Base-by-base conservation (phyloP, 2,329 filamentous ascomycete species). In the Hymenoscyphus linearis region DNA sequence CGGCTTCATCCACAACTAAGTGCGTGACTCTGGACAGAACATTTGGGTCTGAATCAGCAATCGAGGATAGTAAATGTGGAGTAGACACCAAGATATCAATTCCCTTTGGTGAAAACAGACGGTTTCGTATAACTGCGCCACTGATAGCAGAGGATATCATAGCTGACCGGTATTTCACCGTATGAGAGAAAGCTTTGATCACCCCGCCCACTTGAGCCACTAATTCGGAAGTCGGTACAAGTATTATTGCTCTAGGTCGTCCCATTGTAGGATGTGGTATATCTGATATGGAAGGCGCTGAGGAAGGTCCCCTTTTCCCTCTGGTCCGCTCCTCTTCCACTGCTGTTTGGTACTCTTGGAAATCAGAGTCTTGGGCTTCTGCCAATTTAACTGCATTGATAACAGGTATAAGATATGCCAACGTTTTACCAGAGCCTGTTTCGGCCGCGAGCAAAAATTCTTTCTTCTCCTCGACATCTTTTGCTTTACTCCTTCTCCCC, bases 391-490 rank as follows among this genome's bases (percentile, higher is more conserved):
- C 76, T 9, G 90, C 89, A 75, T 99, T 86, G 58, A 99, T 80
- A 16, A 88, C 82, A 0, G 95, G 96, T 4, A 97, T 76, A 4
- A 98, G 79, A 72, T 99, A 99, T 9, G 95, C 91, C 64, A 99
- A 79, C 0, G 95, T 99, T 79, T 99, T 99, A 63, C 95, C 95
- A 0, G 95, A 98, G 13, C 95, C 95, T 0, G 95, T 99, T 79
- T 99, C 95, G 12, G 95, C 95, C 3, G 95, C 95, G 56, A 99
- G 80, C 13, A 99, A 81, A 71, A 91, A 97, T 76, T 79, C 82
- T 62, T 76, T 75, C 64, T 66, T 40, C 70, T 66, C 47, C 71
- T 74, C 62, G 71, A 69, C 57, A 64, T 60, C 67, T 65, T 64
- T 66, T 61, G 60, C 73, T 68, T 71, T 70, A 64, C 61, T 65